phyloP scores from a whole-genome alignment of 2,329 filamentous ascomycete genomes.

The Gremmenia infestans region DNA sequence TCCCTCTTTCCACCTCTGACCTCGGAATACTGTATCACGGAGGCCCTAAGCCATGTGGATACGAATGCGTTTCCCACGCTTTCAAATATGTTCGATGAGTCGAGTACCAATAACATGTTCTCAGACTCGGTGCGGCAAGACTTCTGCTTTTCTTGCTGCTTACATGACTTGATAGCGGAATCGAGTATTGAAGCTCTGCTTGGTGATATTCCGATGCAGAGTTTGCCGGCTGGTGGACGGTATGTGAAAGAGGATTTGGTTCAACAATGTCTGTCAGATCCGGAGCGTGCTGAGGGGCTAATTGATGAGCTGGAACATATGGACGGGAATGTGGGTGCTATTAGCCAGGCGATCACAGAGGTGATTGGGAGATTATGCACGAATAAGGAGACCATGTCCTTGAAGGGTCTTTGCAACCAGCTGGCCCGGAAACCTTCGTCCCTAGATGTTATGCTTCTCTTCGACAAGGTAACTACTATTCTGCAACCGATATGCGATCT shows the following conservation, averaged over 20 bases:
- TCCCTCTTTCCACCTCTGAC: constrained; percentile 55
- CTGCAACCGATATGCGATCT: constrained; percentile 69
- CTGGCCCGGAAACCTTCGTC: constrained; percentile 68
- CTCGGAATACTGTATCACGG: constrained; percentile 59
- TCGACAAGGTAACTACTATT: constrained; percentile 64
- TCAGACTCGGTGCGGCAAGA: constrained; percentile 68
- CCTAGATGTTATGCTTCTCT: constrained; percentile 71
- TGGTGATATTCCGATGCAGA: constrained; percentile 79
- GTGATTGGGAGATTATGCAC: constrained; percentile 65
- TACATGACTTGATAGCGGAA: constrained; percentile 79
- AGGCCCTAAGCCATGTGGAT: constrained; percentile 59
- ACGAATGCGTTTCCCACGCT: constrained; percentile 59
- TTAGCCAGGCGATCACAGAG: constrained; percentile 72
- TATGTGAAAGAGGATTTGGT: constrained; percentile 76
- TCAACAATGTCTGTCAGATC: constrained; percentile 70
- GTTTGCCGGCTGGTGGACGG: constrained; percentile 66
- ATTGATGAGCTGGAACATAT: constrained; percentile 81
- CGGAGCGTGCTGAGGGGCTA: constrained; percentile 68
- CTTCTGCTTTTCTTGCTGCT: constrained; percentile 84
- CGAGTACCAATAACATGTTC: constrained; percentile 47
- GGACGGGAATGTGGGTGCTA: constrained; percentile 86
- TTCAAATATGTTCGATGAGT: constrained; percentile 58
- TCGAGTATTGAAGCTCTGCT: constrained; percentile 73
- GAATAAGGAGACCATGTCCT: constrained; percentile 72
- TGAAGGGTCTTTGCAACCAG: constrained; percentile 68